These are phyloP conservation scores for Apiospora malaysiana DNA, from an alignment of 2,329 filamentous ascomycete species.

Conservation along the genomic window DNA sequence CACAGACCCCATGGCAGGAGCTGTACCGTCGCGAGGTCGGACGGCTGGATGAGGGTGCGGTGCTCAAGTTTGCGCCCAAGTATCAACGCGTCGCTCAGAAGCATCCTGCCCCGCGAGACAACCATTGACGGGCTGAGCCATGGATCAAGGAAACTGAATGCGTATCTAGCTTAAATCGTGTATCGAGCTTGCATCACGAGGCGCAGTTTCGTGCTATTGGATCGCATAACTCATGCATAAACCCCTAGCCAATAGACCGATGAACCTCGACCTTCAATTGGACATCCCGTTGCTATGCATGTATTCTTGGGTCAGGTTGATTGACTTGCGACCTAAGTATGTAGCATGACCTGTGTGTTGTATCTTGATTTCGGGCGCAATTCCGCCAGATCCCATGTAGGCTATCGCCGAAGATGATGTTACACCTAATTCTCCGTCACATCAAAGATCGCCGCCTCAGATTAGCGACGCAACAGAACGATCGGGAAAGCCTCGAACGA, in stretches of 20 bases:
- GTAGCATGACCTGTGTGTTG: too few relatives aligned
- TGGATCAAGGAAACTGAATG: background rate
- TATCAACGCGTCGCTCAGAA: constrained; percentile 9
- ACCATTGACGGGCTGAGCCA: background rate
- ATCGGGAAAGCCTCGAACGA: background rate
- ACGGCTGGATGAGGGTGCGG: background rate
- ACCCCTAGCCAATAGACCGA: too few relatives aligned
- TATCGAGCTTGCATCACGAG: too few relatives aligned
- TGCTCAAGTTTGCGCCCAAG: background rate
- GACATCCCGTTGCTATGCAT: too few relatives aligned
- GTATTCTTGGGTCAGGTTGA: background rate
- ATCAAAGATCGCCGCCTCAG: background rate
- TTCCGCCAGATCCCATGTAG: too few relatives aligned
- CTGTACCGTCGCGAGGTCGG: background rate
- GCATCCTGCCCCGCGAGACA: background rate
- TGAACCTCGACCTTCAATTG: too few relatives aligned
- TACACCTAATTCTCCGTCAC: background rate
- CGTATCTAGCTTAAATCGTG: too few relatives aligned
- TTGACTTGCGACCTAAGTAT: background rate
- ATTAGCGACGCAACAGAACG: background rate
- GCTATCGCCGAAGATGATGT: too few relatives aligned
- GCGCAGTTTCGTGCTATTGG: too few relatives aligned
- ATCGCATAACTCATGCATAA: too few relatives aligned
- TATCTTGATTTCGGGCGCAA: too few relatives aligned
- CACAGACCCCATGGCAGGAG: constrained; percentile 7